Evolutionary conservation across 805 yeast species (phyloP).

Genomic region (Cyberlindnera euphorbiiphila): DNA sequence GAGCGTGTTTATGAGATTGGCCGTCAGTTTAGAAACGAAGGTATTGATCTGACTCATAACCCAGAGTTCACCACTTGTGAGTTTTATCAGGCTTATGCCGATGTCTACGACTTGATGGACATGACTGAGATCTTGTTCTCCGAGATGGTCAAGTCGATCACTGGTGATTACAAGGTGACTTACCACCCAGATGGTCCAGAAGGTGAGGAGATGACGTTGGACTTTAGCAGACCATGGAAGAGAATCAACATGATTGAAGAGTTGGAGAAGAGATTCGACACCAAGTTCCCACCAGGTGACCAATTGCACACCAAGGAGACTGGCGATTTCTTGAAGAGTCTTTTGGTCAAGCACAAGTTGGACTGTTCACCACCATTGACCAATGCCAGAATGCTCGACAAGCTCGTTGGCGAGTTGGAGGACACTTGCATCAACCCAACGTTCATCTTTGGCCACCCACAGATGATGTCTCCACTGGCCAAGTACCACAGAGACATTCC

Average conservation of each 20-base stretch:
- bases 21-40: constrained; percentile 97
- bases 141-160: constrained; percentile 94
- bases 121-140: constrained; percentile 90
- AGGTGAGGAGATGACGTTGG: constrained; percentile 71
- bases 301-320: constrained; percentile 92
- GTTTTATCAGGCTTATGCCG: constrained; percentile 96
- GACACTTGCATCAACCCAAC: constrained; percentile 95
- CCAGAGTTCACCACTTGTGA: constrained; percentile 99
- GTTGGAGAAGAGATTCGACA: constrained; percentile 79
- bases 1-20: constrained; percentile 98
- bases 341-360: constrained; percentile 73
- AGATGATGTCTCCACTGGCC: constrained; percentile 99
- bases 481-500: constrained; percentile 89
- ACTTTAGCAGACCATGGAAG: constrained; percentile 97
- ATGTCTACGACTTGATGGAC: constrained; percentile 89
- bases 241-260: constrained; percentile 97
- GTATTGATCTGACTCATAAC: constrained; percentile 97
- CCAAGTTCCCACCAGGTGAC: constrained; percentile 93
- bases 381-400: constrained; percentile 98
- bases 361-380: constrained; percentile 91
- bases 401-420: constrained; percentile 94
- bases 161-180: constrained; percentile 79
- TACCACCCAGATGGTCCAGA: constrained; percentile 96
- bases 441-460: constrained; percentile 97
- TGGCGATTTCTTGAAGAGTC: constrained; percentile 79